These are phyloP conservation scores for Globisporangium heterothallicum DNA, from an alignment of 352 stramenopile genomes.

Conservation along the genomic window DNA sequence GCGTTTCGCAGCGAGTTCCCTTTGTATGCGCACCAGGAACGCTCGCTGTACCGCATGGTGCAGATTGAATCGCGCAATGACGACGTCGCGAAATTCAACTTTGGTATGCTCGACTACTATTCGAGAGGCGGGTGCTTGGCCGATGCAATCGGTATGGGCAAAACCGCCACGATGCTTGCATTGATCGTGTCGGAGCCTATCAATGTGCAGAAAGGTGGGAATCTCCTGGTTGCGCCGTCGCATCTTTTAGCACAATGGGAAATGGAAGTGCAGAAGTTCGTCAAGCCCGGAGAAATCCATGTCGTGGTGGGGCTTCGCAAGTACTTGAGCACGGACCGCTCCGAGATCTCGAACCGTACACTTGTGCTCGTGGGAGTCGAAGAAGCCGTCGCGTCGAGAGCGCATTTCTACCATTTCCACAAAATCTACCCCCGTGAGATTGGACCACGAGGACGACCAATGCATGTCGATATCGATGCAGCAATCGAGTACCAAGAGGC, in stretches of 20 bases:
- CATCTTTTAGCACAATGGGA: conserved; percentile 83
- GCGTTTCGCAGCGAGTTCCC: conserved; percentile 41
- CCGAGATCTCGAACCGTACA: conserved; percentile 63
- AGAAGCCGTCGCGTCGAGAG: conserved; percentile 56
- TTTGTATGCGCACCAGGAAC: conserved; percentile 77
- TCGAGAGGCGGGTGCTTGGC: conserved; percentile 66
- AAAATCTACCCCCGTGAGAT: conserved; percentile 49
- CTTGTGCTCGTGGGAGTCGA: conserved; percentile 78
- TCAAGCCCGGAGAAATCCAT: conserved; percentile 55
- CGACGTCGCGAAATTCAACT: conserved; percentile 59
- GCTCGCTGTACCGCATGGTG: conserved; percentile 80
- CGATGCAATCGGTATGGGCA: conserved; percentile 81
- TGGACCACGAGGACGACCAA: conserved; percentile 22
- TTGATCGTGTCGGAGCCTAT: conserved; percentile 59
- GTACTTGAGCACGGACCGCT: conserved; percentile 44
- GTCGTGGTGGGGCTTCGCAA: conserved; percentile 56
- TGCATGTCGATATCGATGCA: conserved; percentile 38
- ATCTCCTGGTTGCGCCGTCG: conserved; percentile 70
- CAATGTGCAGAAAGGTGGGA: conserved; percentile 41
- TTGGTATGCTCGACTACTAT: conserved; percentile 67
- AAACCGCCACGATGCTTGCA: conserved; percentile 79
- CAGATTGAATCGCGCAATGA: conserved; percentile 75
- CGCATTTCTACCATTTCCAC: conserved; percentile 55
- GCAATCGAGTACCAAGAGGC: conserved; percentile 63
- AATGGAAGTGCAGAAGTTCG: conserved; percentile 73